Percentiles rank a stretch among this genome's conserved stretches.
These are phyloP conservation scores for Gnomoniopsis sp. DNA, from an alignment of 2,329 filamentous ascomycete species.

Conservation along the genomic window DNA sequence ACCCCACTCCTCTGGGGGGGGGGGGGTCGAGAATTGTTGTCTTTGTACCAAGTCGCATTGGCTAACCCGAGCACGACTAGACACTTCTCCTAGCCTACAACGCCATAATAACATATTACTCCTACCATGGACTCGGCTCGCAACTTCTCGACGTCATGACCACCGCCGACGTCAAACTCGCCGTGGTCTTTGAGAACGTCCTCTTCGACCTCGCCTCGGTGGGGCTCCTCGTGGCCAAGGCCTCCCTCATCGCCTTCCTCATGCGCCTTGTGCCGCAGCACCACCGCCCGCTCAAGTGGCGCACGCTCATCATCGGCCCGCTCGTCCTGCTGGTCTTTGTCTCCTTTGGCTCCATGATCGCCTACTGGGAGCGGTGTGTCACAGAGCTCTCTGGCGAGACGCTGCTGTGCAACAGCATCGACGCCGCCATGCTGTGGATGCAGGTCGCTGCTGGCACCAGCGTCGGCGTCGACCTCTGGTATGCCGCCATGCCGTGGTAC, in stretches of 20 bases:
- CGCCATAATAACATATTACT: slow-evolving; percentile 18
- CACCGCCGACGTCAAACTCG: slow-evolving; percentile 13
- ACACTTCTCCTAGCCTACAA: slow-evolving; percentile 17
- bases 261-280: slow-evolving; percentile 16
- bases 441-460: slow-evolving; percentile 13
- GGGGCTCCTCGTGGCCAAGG: slow-evolving; percentile 15
- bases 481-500: slow-evolving; percentile 17
- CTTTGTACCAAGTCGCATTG: not conserved
- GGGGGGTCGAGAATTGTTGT: not conserved
- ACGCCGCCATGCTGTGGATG: slow-evolving; percentile 15
- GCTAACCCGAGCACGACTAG: not conserved
- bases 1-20: not conserved
- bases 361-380: slow-evolving; percentile 17
- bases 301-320: slow-evolving; percentile 14
- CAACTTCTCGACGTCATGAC: slow-evolving; percentile 11
- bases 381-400: slow-evolving; percentile 5
- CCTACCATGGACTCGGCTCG: slow-evolving; percentile 17
- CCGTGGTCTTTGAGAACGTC: slow-evolving; percentile 14
- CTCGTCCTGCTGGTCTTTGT: slow-evolving; percentile 16
- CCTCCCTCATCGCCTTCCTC: slow-evolving; percentile 16
- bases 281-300: slow-evolving; percentile 12
- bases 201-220: slow-evolving; percentile 16
- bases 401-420: slow-evolving; percentile 9
- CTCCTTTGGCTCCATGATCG: slow-evolving; percentile 19
- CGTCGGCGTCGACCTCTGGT: slow-evolving; percentile 15